A percentile compares a stretch with the other conserved stretches of the same genome.
Conservation (phyloP, 768 basidiomycete genomes). For the Boletus sp. region DNA sequence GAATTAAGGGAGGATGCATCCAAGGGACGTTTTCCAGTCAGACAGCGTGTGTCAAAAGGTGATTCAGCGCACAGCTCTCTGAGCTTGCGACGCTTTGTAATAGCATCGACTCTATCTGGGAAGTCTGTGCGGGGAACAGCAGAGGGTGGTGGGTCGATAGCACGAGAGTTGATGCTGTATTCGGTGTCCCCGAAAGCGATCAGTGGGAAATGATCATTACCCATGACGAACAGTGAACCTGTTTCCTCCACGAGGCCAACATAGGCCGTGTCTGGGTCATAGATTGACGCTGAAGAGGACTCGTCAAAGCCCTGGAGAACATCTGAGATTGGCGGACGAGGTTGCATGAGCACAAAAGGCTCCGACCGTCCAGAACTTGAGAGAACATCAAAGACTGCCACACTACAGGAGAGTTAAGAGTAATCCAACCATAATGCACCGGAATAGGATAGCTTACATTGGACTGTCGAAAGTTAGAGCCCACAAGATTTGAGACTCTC, state of each 20-base stretch:
- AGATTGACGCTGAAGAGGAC: conserved; percentile 34
- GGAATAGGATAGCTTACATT: conserved; percentile 47
- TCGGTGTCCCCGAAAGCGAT: conserved; percentile 64
- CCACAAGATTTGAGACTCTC: conserved; percentile 52
- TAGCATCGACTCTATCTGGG: conserved; percentile 40
- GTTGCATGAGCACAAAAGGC: conserved; percentile 85
- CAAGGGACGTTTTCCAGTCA: conserved; percentile 57
- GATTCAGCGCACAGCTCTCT: conserved; percentile 38
- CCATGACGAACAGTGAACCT: conserved; percentile 81
- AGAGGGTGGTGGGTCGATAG: conserved; percentile 37
- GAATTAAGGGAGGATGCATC: conserved; percentile 48
- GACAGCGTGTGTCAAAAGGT: conserved; percentile 51
- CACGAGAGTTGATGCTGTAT: conserved; percentile 28
- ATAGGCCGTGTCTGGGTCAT: conserved; percentile 61
- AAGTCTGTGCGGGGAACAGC: conserved; percentile 31
- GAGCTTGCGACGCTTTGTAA: conserved; percentile 44
- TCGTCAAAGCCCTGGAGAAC: conserved; percentile 53
- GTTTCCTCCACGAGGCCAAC: conserved; percentile 74
- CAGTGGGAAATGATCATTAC: conserved; percentile 75
- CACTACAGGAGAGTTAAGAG: conserved; percentile 41
- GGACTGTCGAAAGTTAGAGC: conserved; percentile 56
- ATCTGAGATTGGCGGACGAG: conserved; percentile 70
- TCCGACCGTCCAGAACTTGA: conserved; percentile 42
- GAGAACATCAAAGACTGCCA: conserved; percentile 80
- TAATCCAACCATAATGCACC: background rate